phyloP scores from a whole-genome alignment of 805 yeast species.

The Metschnikowia lunata region DNA sequence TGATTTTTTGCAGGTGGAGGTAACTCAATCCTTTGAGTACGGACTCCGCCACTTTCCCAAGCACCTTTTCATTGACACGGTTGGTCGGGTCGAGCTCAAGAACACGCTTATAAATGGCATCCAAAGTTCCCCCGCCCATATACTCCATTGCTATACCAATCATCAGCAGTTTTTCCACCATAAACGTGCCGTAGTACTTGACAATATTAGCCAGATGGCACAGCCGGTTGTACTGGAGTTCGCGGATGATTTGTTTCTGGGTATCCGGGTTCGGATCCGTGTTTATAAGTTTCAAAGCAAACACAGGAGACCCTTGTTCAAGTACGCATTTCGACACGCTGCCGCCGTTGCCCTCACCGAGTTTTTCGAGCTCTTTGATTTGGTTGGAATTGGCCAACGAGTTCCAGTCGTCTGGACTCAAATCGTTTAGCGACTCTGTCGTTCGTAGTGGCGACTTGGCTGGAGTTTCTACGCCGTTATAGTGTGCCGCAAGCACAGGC shows the following conservation, averaged over 20 bases:
- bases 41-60: conserved; percentile 86
- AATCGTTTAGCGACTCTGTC: conserved; percentile 38
- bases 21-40: conserved; percentile 83
- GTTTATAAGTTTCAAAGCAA: conserved; percentile 77
- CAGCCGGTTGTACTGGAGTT: conserved; percentile 78
- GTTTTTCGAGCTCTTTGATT: conserved; percentile 61
- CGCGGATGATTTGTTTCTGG: conserved; percentile 87
- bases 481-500: background rate
- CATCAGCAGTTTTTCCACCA: conserved; percentile 69
- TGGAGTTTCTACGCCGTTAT: background rate
- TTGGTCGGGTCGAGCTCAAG: conserved; percentile 63
- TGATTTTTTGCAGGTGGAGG: conserved; percentile 79
- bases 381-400: conserved; percentile 50
- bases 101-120: conserved; percentile 81
- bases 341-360: conserved; percentile 97
- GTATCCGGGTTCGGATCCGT: conserved; percentile 80
- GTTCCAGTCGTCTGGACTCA: conserved; percentile 77
- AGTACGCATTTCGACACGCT: conserved; percentile 77
- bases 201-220: conserved; percentile 85
- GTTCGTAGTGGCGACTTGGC: background rate
- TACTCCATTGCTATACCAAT: conserved; percentile 96
- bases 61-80: conserved; percentile 85
- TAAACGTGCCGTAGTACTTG: conserved; percentile 86
- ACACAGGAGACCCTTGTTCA: conserved; percentile 53
- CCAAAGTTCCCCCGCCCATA: conserved; percentile 90